A percentile compares a stretch with the other conserved stretches of the same genome.
Evolutionary conservation across 345 rosid genomes (phyloP).

Genomic region (Lepidium africanum): DNA sequence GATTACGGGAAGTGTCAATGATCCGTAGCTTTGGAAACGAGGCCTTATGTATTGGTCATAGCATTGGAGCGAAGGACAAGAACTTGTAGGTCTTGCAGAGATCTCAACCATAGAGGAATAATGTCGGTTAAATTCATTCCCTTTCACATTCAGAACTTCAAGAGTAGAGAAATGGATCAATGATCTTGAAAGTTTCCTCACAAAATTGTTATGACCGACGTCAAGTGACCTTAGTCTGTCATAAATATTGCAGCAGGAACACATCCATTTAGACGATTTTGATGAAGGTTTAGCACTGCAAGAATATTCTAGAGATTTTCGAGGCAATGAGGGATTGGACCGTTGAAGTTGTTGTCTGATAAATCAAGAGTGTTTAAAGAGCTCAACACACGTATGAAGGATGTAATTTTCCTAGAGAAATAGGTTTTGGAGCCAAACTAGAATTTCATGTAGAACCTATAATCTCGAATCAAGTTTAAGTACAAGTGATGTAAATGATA

Average conservation of each 20-base stretch:
- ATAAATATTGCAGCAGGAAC: background rate
- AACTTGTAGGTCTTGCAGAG: background rate
- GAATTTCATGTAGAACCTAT: background rate
- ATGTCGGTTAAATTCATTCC: background rate
- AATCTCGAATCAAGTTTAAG: too few species aligned
- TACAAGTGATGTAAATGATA: too few species aligned
- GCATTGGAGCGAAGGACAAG: background rate
- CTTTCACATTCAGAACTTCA: background rate
- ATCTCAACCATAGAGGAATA: background rate
- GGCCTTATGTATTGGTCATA: background rate
- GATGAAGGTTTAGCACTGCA: background rate
- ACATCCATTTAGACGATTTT: background rate
- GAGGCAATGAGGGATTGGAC: background rate
- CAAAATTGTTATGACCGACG: conserved; percentile 8
- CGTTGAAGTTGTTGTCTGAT: background rate
- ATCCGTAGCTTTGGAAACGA: background rate
- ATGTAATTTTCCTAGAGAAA: background rate
- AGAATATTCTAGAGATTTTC: background rate
- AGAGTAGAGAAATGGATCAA: background rate
- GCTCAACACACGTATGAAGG: background rate
- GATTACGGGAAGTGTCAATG: background rate
- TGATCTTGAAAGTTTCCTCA: conserved; percentile 3
- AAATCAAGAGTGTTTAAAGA: background rate
- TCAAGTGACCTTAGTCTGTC: conserved; percentile 3
- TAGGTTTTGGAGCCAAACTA: background rate